Evolutionary conservation across 768 basidiomycete species (phyloP), one percentile per base, ranked within the genome.

Genomic region (Clathrus columnatus): DNA sequence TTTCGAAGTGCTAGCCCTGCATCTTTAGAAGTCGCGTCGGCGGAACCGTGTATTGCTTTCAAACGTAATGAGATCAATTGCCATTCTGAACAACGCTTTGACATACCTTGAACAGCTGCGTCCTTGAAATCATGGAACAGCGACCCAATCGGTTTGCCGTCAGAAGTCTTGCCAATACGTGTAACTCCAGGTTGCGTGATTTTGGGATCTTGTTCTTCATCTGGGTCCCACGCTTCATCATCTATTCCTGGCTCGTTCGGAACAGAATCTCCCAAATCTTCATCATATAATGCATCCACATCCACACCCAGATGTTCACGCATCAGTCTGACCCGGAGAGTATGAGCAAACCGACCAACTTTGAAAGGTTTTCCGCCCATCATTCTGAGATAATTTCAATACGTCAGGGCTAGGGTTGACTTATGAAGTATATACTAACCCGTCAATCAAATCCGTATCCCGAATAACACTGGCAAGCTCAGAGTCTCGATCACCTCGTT

Each of bases 271-370:
- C 78, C 80, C 18, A 84, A 69, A 50, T 88, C 83, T 51, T 87
- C 87, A 61, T 92, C 87, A 44, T 81, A 79, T 62, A 96, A 73
- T 1, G 82, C 77, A 65, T 99, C 96, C 27, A 97, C 93, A 66
- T 99, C 92, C 55, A 98, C 76, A 2, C 96, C 96, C 57, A 96
- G 75, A 66, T 99, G 96, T 65, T 99, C 96, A 60, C 88, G 79
- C 96, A 99, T 99, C 58, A 99, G 74, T 17, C 95, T 83, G 46
- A 98, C 77, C 5, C 96, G 85, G 10, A 99, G 76, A 2, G 88
- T 87, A 69, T 99, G 96, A 1, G 95, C 93, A 68, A 96, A 99
- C 23, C 95, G 85, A 18, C 96, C 96, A 57, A 98, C 95, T 77
- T 91, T 82, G 76, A 87, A 98, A 0, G 93, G 89, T 61, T 81